Evolutionary conservation across 306 rosid genomes (phyloP), one percentile per base, ranked within the genome.

Genomic region (Clitoria ternatea): DNA sequence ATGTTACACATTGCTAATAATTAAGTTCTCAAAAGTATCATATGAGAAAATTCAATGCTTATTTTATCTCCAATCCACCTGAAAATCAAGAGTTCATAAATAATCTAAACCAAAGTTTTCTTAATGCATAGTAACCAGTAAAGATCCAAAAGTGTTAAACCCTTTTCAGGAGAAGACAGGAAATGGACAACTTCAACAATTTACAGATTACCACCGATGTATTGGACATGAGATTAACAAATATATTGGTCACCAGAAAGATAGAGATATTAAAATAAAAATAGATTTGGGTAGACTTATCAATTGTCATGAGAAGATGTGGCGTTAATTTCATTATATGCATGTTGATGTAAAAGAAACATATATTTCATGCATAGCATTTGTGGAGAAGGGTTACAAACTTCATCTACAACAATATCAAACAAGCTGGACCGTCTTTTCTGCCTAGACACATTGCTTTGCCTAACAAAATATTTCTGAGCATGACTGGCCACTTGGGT

Each of bases 401-500:
- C 99, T 69, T 94, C 97, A 76, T 91, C 99, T 45, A 96, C 89
- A 7, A 89, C 76, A 33, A 94, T 94, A 79, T 94, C 99, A 66
- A 94, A 94, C 76, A 94, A 75, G 88, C 99, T 94, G 80, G 99
- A 89, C 35, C 99, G 99, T 82, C 97, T 84, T 67, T 94, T 94
- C 73, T 96, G 82, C 83, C 99, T 84, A 45, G 96, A 89, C 55
- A 89, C 86, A 79, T 94, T 94, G 80, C 85, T 87, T 79, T 89
- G 99, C 88, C 99, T 84, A 40, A 94, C 91, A 82, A 94, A 94
- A 79, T 94, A 91, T 61, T 94, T 94, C 79, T 94, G 99, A 57
- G 99, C 99, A 75, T 94, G 99, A 79, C 99, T 94, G 64, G 99
- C 99, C 69, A 94, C 99, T 83, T 94, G 99, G 44, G 99, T 94